These are phyloP conservation scores for Solanum rostratum DNA, from an alignment of 257 asterid species.

Conservation along the genomic window DNA sequence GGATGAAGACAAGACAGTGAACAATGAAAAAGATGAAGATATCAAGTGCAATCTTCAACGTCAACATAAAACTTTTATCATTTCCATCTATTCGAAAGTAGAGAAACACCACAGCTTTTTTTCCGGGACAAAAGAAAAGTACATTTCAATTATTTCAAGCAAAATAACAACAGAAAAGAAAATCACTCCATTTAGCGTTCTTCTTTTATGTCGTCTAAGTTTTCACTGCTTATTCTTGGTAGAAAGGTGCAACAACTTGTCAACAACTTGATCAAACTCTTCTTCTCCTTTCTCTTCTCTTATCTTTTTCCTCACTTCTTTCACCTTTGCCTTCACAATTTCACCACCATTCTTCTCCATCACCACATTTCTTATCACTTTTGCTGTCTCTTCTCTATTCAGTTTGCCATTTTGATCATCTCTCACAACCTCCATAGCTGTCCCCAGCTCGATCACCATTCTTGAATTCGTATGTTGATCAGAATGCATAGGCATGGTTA, in stretches of 20 bases:
- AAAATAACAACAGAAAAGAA: not conserved
- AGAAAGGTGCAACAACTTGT: slow-evolving; percentile 12
- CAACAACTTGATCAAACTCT: slow-evolving; percentile 6
- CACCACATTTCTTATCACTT: slow-evolving; percentile 5
- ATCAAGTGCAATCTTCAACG: not conserved
- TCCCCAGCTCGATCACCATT: slow-evolving; percentile 10
- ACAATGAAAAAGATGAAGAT: not conserved
- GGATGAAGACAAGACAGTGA: not conserved
- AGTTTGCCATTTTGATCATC: slow-evolving; percentile 1
- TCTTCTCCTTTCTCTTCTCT: slow-evolving; percentile 16
- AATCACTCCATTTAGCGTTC: not conserved
- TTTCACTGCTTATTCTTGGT: slow-evolving; percentile 12
- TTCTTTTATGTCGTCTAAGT: not conserved
- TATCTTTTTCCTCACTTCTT: slow-evolving; percentile 15
- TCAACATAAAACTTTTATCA: not conserved
- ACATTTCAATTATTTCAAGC: not conserved
- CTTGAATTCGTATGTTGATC: slow-evolving; percentile 16
- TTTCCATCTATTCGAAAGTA: not conserved
- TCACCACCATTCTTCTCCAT: slow-evolving; percentile 9
- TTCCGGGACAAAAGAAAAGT: not conserved
- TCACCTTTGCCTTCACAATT: slow-evolving; percentile 14
- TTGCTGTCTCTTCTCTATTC: slow-evolving; percentile 13
- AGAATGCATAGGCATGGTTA: slow-evolving; percentile 25
- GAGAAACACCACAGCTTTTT: not conserved
- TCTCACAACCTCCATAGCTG: slow-evolving; percentile 18